Conservation (phyloP, 805 yeast genomes). For the Clavispora fructus region DNA sequence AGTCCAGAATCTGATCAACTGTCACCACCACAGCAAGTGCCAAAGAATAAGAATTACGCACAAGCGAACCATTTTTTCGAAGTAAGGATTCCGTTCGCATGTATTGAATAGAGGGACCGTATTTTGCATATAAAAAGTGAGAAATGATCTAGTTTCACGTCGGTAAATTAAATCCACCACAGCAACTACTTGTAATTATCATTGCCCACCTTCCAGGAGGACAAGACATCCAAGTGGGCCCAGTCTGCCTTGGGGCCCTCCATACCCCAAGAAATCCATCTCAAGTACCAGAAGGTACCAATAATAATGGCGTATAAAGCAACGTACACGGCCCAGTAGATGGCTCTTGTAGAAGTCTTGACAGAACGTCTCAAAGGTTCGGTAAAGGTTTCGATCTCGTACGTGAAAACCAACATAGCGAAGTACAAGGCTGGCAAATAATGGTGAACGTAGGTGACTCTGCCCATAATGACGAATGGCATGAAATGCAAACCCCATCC, state of each 20-base stretch:
- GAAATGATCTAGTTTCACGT: neutral
- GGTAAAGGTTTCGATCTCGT: conserved; percentile 47
- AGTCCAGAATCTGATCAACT: too few relatives aligned
- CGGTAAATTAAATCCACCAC: neutral
- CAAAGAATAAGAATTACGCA: too few relatives aligned
- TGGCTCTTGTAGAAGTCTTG: conserved; percentile 3
- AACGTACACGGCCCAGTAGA: conserved; percentile 32
- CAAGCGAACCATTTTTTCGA: too few relatives aligned
- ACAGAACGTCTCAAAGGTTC: conserved; percentile 12
- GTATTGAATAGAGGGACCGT: neutral
- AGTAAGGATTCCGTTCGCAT: neutral
- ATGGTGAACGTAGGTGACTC: conserved; percentile 96
- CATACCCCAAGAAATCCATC: conserved; percentile 83
- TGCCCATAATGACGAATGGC: conserved; percentile 90
- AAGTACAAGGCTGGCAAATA: conserved; percentile 93
- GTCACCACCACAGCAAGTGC: too few relatives aligned
- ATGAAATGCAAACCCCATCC: conserved; percentile 88
- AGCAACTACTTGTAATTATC: conserved; percentile 24
- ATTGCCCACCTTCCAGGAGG: conserved; percentile 38
- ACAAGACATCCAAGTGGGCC: conserved; percentile 34
- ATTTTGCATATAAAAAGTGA: neutral
- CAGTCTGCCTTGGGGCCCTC: conserved; percentile 39
- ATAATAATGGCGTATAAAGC: conserved; percentile 46
- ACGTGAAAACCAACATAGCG: conserved; percentile 77
- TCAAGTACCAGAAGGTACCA: conserved; percentile 54